Percentiles rank a stretch among this genome's conserved stretches.
These are phyloP conservation scores for Nemophila menziesii DNA, from an alignment of 257 asterid species.

Conservation along the genomic window DNA sequence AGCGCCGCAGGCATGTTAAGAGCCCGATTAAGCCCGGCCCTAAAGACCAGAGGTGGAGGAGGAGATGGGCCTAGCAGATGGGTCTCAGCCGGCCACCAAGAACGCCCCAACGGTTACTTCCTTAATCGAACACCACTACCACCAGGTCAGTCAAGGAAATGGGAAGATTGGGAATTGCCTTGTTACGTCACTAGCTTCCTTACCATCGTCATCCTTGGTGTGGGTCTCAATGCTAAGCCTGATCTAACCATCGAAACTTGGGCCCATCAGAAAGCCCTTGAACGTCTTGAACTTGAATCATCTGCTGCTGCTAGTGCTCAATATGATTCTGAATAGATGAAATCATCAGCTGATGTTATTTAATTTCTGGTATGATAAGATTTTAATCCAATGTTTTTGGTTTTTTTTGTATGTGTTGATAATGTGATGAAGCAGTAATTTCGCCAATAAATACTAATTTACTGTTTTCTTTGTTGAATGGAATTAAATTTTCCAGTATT, in stretches of 20 bases:
- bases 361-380: not conserved
- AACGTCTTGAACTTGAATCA: constrained; percentile 63
- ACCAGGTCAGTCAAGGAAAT: constrained; percentile 51
- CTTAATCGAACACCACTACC: constrained; percentile 54
- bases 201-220: constrained; percentile 68
- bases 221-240: constrained; percentile 94
- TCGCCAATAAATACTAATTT: not conserved
- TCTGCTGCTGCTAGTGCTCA: constrained; percentile 16
- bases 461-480: not conserved
- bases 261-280: constrained; percentile 97
- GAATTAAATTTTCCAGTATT: too few species aligned
- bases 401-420: not conserved
- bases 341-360: too few species aligned
- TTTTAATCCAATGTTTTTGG: not conserved
- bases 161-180: constrained; percentile 99
- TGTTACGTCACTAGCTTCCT: constrained; percentile 81
- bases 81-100: constrained; percentile 76
- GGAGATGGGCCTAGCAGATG: constrained; percentile 56
- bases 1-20: constrained; percentile 51
- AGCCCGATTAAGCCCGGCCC: constrained; percentile 36
- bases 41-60: constrained; percentile 47
- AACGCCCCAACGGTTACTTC: constrained; percentile 60
- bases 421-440: not conserved
- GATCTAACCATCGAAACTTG: constrained; percentile 93
- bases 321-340: constrained; percentile 11